These are phyloP conservation scores for Pythium sp. DNA, from an alignment of 352 stramenopile genomes.

Conservation along the genomic window DNA sequence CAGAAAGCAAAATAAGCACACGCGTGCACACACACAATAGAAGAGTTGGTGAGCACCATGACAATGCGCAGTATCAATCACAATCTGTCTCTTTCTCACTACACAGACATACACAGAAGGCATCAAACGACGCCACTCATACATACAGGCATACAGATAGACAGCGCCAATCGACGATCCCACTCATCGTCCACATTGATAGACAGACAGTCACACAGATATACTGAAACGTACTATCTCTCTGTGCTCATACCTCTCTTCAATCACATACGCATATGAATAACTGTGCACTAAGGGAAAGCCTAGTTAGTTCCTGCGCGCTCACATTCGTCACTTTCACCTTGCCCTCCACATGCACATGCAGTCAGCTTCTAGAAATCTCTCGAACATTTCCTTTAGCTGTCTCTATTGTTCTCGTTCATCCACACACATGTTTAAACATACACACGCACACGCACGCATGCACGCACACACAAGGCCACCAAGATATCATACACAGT, in stretches of 20 bases:
- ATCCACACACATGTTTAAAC: neutral
- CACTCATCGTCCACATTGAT: neutral
- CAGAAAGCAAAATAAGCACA: neutral
- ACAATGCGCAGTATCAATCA: neutral
- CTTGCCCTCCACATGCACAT: neutral
- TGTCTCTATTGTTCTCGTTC: neutral
- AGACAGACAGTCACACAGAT: neutral
- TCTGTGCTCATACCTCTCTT: neutral
- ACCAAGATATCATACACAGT: neutral
- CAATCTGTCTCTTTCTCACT: constrained; percentile 1
- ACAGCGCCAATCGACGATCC: neutral
- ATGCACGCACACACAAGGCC: neutral
- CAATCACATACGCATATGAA: neutral
- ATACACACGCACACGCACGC: neutral
- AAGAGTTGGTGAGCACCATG: neutral
- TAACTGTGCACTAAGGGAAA: neutral
- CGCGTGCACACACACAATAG: neutral
- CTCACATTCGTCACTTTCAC: neutral
- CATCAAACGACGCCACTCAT: neutral
- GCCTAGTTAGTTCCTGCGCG: neutral
- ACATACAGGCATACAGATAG: neutral
- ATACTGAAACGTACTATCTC: neutral
- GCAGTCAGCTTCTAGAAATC: neutral
- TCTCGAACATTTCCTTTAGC: neutral
- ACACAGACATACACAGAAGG: neutral